Evolutionary conservation across 202 grass and related monocot species (phyloP), one percentile per base, ranked within the genome.

Genomic region (Elaeis oleifera): DNA sequence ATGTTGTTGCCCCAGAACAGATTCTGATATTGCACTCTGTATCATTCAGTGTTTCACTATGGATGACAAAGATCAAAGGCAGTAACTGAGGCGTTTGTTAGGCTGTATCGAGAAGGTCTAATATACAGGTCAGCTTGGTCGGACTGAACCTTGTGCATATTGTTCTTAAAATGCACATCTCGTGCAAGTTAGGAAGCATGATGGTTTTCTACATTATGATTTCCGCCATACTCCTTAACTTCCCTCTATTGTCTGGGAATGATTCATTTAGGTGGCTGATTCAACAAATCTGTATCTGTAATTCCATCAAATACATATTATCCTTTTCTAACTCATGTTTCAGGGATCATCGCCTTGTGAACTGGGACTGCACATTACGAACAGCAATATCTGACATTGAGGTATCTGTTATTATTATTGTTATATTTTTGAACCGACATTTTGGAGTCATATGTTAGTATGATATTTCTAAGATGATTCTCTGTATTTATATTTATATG

Each of bases 381-480:
- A 97, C 88, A 44, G 94, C 94, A 79, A 89, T 97, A 72, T 97
- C 94, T 53, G 88, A 92, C 74, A 92, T 97, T 54, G 94, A 97
- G 85, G 94, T 91, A 73, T 44, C 36, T 44, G 36, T 13, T 13
- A 44, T 44, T 13, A 44, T 44, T 44, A 14, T 44, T 31, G 28
- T 31, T 31, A 31, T 4, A 1, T 6, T 31, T 44, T 44, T 44
- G 8, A 13, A 44, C 36, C 1, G 11, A 2, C 11, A 44, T 0
- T 44, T 3, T 44, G 36, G 9, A 44, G 11, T 44, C 8, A 44
- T 44, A 3, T 44, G 36, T 13, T 13, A 13, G 11, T 13, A 14
- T 13, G 36, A 44, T 44, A 44, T 44, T 44, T 44, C 9, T 44
- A 13, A 13, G 36, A 3, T 44, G 36, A 44, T 44, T 3, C 9